phyloP scores from a whole-genome alignment of 176 grass and related monocot species.

The Avena atlantica region DNA sequence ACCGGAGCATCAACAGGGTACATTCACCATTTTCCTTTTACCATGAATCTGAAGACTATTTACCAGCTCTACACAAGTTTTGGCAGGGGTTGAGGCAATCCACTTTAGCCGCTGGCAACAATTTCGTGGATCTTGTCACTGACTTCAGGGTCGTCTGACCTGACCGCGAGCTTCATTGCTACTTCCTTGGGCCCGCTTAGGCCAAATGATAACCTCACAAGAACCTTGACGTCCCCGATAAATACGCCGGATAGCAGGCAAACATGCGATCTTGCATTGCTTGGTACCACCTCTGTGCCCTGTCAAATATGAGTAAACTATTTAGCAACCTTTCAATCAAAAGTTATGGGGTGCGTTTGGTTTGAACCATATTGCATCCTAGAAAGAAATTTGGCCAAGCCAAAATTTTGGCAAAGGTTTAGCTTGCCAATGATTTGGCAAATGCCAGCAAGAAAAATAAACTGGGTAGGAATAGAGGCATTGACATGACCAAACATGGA shows the following conservation, averaged over 20 bases:
- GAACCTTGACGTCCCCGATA: slow-evolving; percentile 72
- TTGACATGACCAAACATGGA: slow-evolving; percentile 3
- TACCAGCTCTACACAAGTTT: slow-evolving; percentile 41
- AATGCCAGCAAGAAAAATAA: not conserved
- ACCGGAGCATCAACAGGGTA: slow-evolving; percentile 11
- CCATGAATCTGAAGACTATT: slow-evolving; percentile 34
- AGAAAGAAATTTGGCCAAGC: not conserved
- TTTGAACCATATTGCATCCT: not conserved
- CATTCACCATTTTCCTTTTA: slow-evolving; percentile 6
- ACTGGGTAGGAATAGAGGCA: not conserved
- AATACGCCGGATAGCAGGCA: slow-evolving; percentile 87
- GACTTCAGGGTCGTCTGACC: slow-evolving; percentile 85
- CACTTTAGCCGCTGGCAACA: slow-evolving; percentile 65
- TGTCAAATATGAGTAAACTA: slow-evolving; percentile 41
- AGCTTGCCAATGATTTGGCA: not conserved
- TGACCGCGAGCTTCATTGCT: slow-evolving; percentile 94
- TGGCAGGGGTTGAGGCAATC: not conserved
- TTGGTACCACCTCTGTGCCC: slow-evolving; percentile 89
- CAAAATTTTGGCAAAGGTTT: not conserved
- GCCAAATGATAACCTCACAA: slow-evolving; percentile 88
- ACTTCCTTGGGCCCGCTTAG: slow-evolving; percentile 89
- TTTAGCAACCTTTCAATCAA: slow-evolving; percentile 22
- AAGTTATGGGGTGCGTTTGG: not conserved
- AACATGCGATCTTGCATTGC: slow-evolving; percentile 87
- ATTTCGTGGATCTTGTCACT: slow-evolving; percentile 91